Base-by-base conservation (phyloP, 2,329 filamentous ascomycete genomes). In the Trichoderma breve region DNA sequence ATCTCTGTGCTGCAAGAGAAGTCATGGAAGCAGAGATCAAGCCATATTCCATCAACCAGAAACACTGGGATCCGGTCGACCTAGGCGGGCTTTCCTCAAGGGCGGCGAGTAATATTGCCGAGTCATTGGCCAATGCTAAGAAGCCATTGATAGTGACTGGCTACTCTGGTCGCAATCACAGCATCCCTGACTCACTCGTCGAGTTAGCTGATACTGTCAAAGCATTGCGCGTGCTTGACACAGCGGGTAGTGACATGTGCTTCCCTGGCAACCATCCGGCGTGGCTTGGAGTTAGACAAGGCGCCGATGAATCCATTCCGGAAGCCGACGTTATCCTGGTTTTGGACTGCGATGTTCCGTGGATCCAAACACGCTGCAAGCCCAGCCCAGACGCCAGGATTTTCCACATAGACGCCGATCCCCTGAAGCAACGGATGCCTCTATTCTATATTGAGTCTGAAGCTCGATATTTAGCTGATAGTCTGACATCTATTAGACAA, bases 161-260 rank as follows among this genome's bases (percentile, higher is more conserved):
- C 9, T 63, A 63, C 24, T 63, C 61, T n/a, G 61, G 61, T n/a
- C 61, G 61, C 61, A 63, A 63, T 63, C 61, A 43, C 24, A 18
- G 24, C 9, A 47, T 47, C 6, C 61, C 61, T 1, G 15, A n/a
- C 2, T 15, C 21, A 4, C 15, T 63, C 2, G 24, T 63, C 9
- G 61, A 63, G 61, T 28, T 63, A 21, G 61, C 61, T 28, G 36
- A 63, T 43, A 63, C 36, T 14, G 3, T 63, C 61, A 63, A 63
- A 11, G 36, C 61, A 1, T 63, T 63, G 4, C 61, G 24, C 14
- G 34, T 63, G 8, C 61, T 63, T 2, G 61, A 63, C 18, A 63
- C 61, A 5, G 36, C 34, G 14, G 61, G 34, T 9, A 63, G 61
- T 26, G 61, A 63, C 18, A 15, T 63, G 24, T 63, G 61, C 34